These are phyloP conservation scores for Zoysia matrella DNA, from an alignment of 202 grass and related monocot species.

Conservation along the genomic window DNA sequence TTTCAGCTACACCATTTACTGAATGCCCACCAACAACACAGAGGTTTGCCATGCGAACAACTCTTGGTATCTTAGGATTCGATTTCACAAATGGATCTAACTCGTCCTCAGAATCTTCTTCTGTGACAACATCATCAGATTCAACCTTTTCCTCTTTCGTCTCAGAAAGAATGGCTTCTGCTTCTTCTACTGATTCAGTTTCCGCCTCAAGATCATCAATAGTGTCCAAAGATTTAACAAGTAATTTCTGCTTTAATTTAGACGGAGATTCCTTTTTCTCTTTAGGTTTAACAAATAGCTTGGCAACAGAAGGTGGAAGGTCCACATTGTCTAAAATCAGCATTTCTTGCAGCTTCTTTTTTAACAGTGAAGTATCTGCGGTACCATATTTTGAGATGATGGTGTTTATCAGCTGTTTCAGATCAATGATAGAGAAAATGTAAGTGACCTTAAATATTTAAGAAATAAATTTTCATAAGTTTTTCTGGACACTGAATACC, in stretches of 20 bases:
- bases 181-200: slow-evolving; percentile 45
- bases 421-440: slow-evolving; percentile 40
- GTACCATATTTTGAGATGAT: slow-evolving; percentile 84
- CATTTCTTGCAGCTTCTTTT: slow-evolving; percentile 88
- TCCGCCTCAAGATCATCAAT: slow-evolving; percentile 39
- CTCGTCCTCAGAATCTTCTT: slow-evolving; percentile 65
- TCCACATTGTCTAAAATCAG: slow-evolving; percentile 98
- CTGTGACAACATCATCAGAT: slow-evolving; percentile 48
- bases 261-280: slow-evolving; percentile 52
- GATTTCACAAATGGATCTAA: slow-evolving; percentile 74
- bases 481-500: slow-evolving; percentile 50
- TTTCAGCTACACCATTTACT: slow-evolving; percentile 96
- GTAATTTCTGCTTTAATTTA: slow-evolving; percentile 50
- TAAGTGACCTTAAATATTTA: background rate
- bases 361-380: slow-evolving; percentile 69
- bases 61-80: slow-evolving; percentile 75
- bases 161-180: slow-evolving; percentile 41
- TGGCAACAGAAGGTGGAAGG: slow-evolving; percentile 68
- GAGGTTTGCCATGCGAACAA: slow-evolving; percentile 93
- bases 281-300: slow-evolving; percentile 84
- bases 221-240: slow-evolving; percentile 57
- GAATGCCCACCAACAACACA: slow-evolving; percentile 92
- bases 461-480: slow-evolving; percentile 29
- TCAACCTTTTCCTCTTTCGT: slow-evolving; percentile 32
- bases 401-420: slow-evolving; percentile 70